Base-by-base conservation (phyloP, 495 filamentous ascomycete genomes). In the Neurospora sp. region DNA sequence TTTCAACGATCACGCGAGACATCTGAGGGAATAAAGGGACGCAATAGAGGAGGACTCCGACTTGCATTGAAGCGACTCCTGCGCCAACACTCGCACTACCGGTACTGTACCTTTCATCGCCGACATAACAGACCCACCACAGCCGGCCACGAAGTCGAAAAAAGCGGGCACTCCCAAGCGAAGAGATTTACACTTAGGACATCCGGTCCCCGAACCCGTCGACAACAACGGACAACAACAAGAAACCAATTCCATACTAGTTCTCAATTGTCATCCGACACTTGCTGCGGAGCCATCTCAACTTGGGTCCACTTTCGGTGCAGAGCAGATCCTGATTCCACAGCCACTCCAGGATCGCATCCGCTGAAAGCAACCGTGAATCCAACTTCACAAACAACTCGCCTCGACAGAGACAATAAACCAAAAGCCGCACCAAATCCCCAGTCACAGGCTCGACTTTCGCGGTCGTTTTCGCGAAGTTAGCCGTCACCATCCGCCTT, bases 251-350 rank as follows among this genome's bases (percentile, higher is more conserved):
- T 18, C 37, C 11, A 66, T 18, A 35, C 54, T 6, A 14, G 54
- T 16, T 62, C 27, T 7, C 70, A 31, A 75, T 66, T 62, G 39
- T 8, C 62, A 71, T 38, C 35, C 54, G 54, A 18, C 38, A 27
- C 10, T 49, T 39, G 72, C 40, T 27, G 5, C 18, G n/a, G 10
- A 40, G 38, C 39, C 27, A 9, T 39, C 46, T 27, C 69, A 41
- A 46, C 38, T 66, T 74, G 14, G 74, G 44, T 60, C 62, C 77
- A 71, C 77, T 71, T 37, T 78, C 72, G 79, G 80, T 75, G 80
- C 75, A 80, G 78, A 78, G 79, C 79, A 76, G 79, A 79, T 77
- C 78, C 71, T 39, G 27, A 66, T 66, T 42, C 14, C 20, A 62
- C 44, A 66, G 16, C 12, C 23, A 66, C 54, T 66, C 42, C 41